Percentiles rank a stretch among this genome's conserved stretches.
phyloP scores from a whole-genome alignment of 1,139 yeast genomes.

The Magnusiomyces fungicola region DNA sequence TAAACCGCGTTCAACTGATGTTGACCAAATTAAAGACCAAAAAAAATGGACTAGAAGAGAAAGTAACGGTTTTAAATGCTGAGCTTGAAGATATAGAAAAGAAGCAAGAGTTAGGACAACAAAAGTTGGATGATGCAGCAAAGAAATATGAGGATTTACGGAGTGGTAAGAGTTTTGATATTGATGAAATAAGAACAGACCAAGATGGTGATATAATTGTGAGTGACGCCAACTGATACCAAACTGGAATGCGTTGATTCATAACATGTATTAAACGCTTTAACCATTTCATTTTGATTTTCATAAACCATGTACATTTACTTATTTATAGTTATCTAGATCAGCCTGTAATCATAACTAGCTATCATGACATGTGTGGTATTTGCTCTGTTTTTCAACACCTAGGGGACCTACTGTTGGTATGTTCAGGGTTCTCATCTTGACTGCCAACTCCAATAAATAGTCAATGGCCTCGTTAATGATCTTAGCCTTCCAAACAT shows the following conservation, averaged over 20 bases:
- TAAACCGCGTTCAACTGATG: background rate
- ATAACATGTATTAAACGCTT: too few species aligned
- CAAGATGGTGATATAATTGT: too few species aligned
- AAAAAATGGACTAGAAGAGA: constrained; percentile 1
- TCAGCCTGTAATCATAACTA: too few species aligned
- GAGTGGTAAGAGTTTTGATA: too few species aligned
- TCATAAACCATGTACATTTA: too few species aligned
- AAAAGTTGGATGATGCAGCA: background rate
- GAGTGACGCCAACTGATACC: too few species aligned
- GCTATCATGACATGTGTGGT: background rate
- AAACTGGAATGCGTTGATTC: too few species aligned
- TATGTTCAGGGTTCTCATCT: constrained; percentile 40
- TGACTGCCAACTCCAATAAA: constrained; percentile 73
- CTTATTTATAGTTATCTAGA: too few species aligned
- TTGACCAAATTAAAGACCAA: background rate
- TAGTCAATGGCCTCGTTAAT: constrained; percentile 92
- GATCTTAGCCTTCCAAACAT: constrained; percentile 86
- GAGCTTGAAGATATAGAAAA: constrained; percentile 14
- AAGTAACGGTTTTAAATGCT: constrained; percentile 8
- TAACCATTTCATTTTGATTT: too few species aligned
- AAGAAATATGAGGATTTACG: background rate
- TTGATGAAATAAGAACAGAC: too few species aligned
- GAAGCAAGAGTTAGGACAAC: constrained; percentile 8
- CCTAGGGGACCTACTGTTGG: constrained; percentile 4
- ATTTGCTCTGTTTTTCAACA: background rate